A percentile compares a stretch with the other conserved stretches of the same genome.
Conservation (phyloP, 139 green algal genomes). For the Chlamydomonas sphaeroides region DNA sequence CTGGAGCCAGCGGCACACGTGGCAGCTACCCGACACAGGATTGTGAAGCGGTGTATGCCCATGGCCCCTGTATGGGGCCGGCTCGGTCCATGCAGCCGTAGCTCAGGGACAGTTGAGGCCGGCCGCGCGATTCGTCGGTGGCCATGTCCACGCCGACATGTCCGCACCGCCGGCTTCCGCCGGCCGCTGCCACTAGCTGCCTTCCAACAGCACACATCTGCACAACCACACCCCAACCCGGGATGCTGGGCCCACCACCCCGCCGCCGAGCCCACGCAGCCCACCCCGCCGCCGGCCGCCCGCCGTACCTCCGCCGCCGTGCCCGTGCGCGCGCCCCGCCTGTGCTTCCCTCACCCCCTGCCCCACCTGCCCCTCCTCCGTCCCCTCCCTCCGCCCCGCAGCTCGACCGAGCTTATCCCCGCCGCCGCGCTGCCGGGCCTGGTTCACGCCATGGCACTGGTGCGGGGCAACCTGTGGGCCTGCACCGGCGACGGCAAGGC, state of each 20-base stretch:
- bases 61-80: no score
- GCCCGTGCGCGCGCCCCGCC: background rate
- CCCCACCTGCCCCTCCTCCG: background rate
- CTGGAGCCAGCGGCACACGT: background rate
- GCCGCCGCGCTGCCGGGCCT: constrained; percentile 29
- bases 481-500: constrained; percentile 54
- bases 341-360: background rate
- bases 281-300: no score
- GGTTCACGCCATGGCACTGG: constrained; percentile 39
- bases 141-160: no score
- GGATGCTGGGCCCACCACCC: background rate
- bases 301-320: no score
- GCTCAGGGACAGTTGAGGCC: no score
- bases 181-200: no score
- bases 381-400: background rate
- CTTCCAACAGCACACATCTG: no score
- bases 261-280: background rate
- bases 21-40: background rate
- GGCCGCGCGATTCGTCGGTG: no score
- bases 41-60: background rate
- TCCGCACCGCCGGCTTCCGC: no score
- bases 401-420: constrained; percentile 35
- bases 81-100: no score
- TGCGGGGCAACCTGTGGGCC: constrained; percentile 40
- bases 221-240: background rate